Percentiles rank a stretch among this genome's conserved stretches.
Evolutionary conservation across 108 stramenopile species (phyloP).

Genomic region (Nannochloropsis oceanica): DNA sequence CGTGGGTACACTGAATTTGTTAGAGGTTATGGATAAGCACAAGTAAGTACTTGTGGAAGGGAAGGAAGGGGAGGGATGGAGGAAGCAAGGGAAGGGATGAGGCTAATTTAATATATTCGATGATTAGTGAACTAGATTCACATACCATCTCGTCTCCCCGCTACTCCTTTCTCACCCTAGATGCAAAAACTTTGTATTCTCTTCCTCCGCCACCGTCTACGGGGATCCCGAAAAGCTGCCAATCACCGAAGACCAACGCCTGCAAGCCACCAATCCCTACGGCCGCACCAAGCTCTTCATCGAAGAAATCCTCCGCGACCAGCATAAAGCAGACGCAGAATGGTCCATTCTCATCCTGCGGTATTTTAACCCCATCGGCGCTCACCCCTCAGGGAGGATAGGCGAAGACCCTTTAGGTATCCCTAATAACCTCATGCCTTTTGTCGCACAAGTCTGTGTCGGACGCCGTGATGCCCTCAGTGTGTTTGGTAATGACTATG

Average conservation of each 20-base stretch:
- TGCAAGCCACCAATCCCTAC: constrained; percentile 94
- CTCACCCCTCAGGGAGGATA: constrained; percentile 85
- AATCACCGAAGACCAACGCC: constrained; percentile 67
- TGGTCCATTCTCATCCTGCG: constrained; percentile 52
- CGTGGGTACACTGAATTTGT: constrained; percentile 67
- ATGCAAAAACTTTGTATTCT: constrained; percentile 78
- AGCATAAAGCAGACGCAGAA: constrained; percentile 44
- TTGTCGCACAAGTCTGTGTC: constrained; percentile 87
- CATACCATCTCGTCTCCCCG: no score
- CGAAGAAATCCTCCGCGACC: constrained; percentile 88
- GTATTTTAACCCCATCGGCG: constrained; percentile 97
- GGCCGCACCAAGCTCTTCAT: constrained; percentile 97
- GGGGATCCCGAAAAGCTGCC: constrained; percentile 67
- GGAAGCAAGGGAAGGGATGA: neutral
- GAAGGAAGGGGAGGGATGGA: no score
- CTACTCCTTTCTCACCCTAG: neutral
- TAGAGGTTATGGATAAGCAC: constrained; percentile 74
- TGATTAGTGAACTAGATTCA: no score
- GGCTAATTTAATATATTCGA: no score
- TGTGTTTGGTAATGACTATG: constrained; percentile 92
- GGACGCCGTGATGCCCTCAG: constrained; percentile 78
- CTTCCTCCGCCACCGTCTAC: constrained; percentile 90
- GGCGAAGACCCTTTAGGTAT: constrained; percentile 95
- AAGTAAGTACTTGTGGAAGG: neutral
- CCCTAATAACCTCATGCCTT: constrained; percentile 99